These are phyloP conservation scores for Oryza nivara DNA, from an alignment of 176 grass and related monocot species.

Conservation along the genomic window DNA sequence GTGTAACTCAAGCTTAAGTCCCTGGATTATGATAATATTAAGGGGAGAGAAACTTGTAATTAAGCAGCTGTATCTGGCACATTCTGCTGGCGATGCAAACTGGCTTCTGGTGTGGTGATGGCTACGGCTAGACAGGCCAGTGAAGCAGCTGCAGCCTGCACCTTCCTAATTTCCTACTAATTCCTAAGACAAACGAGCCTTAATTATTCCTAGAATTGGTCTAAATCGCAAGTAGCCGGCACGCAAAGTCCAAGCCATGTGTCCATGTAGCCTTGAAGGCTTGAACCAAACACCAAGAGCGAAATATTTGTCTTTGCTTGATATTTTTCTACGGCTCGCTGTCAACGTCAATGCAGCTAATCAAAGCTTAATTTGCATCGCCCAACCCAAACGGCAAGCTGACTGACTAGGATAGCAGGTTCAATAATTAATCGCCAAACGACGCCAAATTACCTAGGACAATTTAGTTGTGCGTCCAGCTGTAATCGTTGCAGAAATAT, in stretches of 20 bases:
- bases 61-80: not conserved
- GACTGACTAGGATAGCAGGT: not conserved
- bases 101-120: not conserved
- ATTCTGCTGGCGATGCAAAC: not conserved
- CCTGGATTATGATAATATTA: not conserved
- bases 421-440: not conserved
- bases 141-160: not conserved
- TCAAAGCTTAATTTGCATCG: not conserved
- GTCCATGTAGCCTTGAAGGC: not conserved
- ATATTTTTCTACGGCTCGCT: not conserved
- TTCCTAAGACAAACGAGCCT: not conserved
- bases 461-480: not conserved
- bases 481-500: not conserved
- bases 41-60: not conserved
- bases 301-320: not conserved
- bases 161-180: not conserved
- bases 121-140: not conserved
- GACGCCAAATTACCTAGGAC: not conserved
- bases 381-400: too few relatives aligned
- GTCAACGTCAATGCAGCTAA: slow-evolving; percentile 20
- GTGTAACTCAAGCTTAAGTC: not conserved
- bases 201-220: not conserved
- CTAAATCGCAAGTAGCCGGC: not conserved
- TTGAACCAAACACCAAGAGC: not conserved
- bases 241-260: slow-evolving; percentile 15